These are phyloP conservation scores for Neofusicoccum laricinum DNA, from an alignment of 2,329 filamentous ascomycete species.

Conservation along the genomic window DNA sequence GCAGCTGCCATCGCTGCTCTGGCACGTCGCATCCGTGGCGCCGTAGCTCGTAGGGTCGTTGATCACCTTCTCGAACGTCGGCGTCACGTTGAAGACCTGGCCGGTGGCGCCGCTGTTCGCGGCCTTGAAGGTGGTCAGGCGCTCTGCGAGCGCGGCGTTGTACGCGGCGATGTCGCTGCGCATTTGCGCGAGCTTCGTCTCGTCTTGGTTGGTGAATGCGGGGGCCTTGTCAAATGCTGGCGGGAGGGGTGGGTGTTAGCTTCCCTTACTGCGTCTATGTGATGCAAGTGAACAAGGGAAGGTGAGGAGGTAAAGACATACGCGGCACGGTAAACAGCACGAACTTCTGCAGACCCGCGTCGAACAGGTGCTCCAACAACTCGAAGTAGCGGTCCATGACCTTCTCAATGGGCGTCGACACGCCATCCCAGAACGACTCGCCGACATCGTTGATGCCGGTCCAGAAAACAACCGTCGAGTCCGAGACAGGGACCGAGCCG, in stretches of 20 bases:
- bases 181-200: background rate
- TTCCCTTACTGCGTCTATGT: conserved; percentile 14
- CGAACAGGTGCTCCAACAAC: conserved; percentile 48
- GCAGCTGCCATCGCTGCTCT: conserved; percentile 44
- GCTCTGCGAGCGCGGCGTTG: conserved; percentile 34
- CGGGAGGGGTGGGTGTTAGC: conserved; percentile 16
- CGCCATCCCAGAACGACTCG: conserved; percentile 18
- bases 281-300: background rate
- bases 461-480: conserved; percentile 22
- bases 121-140: conserved; percentile 32
- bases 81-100: conserved; percentile 41
- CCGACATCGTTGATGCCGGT: conserved; percentile 27
- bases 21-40: conserved; percentile 43
- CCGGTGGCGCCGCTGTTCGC: conserved; percentile 34
- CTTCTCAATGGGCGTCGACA: background rate
- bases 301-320: conserved; percentile 15
- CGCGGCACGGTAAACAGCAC: conserved; percentile 58
- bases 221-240: conserved; percentile 20
- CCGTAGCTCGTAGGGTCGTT: conserved; percentile 43
- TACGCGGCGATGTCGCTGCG: conserved; percentile 35
- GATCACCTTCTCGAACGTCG: conserved; percentile 44
- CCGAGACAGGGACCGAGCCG: conserved; percentile 20
- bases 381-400: conserved; percentile 42
- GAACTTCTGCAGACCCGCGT: conserved; percentile 56
- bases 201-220: conserved; percentile 29